Evolutionary conservation across 2,329 filamentous ascomycete species (phyloP), one percentile per base, ranked within the genome.

Genomic region (Paradendryphiella salina): DNA sequence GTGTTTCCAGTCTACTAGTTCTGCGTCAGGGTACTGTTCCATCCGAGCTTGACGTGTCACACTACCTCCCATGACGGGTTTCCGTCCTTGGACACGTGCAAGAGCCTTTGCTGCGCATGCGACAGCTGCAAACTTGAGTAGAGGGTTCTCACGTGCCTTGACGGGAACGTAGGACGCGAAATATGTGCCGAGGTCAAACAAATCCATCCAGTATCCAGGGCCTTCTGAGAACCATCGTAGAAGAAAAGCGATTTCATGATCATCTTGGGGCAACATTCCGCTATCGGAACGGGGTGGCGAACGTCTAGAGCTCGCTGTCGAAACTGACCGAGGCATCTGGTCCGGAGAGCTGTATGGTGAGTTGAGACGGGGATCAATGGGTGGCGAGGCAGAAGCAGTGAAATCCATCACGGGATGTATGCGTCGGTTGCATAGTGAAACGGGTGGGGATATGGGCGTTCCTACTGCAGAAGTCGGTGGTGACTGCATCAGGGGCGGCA

Each of bases 51-150:
- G 80, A 34, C 64, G 72, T 28, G 73, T 71, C 7, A 66, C 76
- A 66, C 78, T 76, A 5, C 77, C 79, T 37, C 80, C 77, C 48
- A 79, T 70, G 29, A 78, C 70, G 3, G 80, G 76, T 54, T 82
- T 83, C 23, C 69, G 71, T 2, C 79, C 80, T 55, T 79, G 77
- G 6, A 84, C 78, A 33, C 80, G 78, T 14, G 79, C 79, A 14
- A 85, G 74, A 57, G 85, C 81, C 62, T 86, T 86, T 10, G 83
- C 83, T 5, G 83, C 79, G 54, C 83, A 84, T 17, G 84, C 82
- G 52, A 83, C 82, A 7, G 82, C 81, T 6, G 83, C 80, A 60
- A 80, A 80, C 43, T 76, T 76, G 33, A 80, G 72, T 40, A 79
- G 63, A n/a, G 77, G 75, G 44, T 80, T 79, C 26, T 77, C 74